Evolutionary conservation across 805 yeast species (phyloP), one percentile per base, ranked within the genome.

Genomic region (Candida rishiriensis): DNA sequence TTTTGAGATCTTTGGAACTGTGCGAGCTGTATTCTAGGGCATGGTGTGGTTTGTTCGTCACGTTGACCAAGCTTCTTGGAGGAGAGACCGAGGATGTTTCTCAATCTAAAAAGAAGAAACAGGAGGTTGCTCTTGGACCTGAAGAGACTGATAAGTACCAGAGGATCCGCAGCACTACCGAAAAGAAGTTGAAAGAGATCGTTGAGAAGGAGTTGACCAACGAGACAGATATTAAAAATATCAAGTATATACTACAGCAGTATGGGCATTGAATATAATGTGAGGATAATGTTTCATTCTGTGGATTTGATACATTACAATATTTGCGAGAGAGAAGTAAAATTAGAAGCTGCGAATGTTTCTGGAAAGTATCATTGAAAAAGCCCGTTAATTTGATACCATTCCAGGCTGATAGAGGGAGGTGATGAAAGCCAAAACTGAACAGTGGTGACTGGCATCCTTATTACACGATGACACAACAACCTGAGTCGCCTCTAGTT

Each of bases 1-100:
- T 77, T 51, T 65, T 83, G 42, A 76, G 95, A 51, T 66, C 89
- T 9, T 81, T 88, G 6, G 98, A 93, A 62, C 69, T 90, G 33
- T 81, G 88, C 55, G 85, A 83, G 37, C 68, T 71, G 29, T 85
- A 78, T 59, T 64, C 76, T 16, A 73, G 88, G 51, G 85, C 88
- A 13, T 90, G 61, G 61, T 51, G 64, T 50, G 66, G 66, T 2
- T 50, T 59, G 15, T 48, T 47, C 31, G 57, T 56, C 12, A 34
- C 57, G 12, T 44, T 55, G 17, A 21, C 42, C 10, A 51, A 31
- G n/a, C n/a, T 44, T 4, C 30, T 42, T 2, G 21, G 13, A 31
- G 29, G 37, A 14, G 36, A 41, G 28, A 47, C 51, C 21, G 11
- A 42, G 15, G 29, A 41, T 32, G 42, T 45, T 34, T 10, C 33